Percentiles rank a stretch among this genome's conserved stretches.
Conservation (phyloP, 306 rosid species). For the Cucumis melo region DNA sequence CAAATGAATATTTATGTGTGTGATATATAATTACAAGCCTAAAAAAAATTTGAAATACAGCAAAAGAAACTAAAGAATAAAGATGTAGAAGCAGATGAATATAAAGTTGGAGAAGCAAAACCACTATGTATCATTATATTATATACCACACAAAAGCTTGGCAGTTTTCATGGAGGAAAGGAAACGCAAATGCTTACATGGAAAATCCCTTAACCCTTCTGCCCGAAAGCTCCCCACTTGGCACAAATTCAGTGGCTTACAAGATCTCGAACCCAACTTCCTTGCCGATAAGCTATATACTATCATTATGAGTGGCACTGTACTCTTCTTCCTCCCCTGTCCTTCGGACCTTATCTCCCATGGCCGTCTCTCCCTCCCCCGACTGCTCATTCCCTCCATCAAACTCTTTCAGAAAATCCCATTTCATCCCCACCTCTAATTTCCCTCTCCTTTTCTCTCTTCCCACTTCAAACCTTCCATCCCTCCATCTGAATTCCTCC, state of each 20-base stretch:
- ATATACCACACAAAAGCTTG: neutral
- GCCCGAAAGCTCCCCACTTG: neutral
- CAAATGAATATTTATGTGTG: too few species aligned
- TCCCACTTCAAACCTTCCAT: constrained; percentile 6
- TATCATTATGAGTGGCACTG: neutral
- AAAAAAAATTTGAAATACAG: too few species aligned
- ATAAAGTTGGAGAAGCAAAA: too few species aligned
- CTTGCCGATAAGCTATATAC: neutral
- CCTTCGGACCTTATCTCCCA: constrained; percentile 9
- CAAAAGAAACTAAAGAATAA: too few species aligned
- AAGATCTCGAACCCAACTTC: neutral
- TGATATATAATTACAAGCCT: too few species aligned
- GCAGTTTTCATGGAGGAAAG: neutral
- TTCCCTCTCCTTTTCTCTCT: neutral
- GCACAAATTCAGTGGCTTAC: neutral
- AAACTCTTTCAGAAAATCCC: constrained; percentile 14
- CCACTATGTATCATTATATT: too few species aligned
- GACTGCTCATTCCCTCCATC: constrained; percentile 38
- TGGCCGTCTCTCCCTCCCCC: constrained; percentile 41
- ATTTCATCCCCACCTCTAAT: constrained; percentile 15
- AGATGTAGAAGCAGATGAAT: too few species aligned
- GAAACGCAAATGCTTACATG: neutral
- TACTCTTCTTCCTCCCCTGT: neutral
- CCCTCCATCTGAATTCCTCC: constrained; percentile 23
- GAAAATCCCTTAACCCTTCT: too few species aligned